Base-by-base conservation (phyloP, 2,329 filamentous ascomycete genomes). In the Thermochaetoides dissita region DNA sequence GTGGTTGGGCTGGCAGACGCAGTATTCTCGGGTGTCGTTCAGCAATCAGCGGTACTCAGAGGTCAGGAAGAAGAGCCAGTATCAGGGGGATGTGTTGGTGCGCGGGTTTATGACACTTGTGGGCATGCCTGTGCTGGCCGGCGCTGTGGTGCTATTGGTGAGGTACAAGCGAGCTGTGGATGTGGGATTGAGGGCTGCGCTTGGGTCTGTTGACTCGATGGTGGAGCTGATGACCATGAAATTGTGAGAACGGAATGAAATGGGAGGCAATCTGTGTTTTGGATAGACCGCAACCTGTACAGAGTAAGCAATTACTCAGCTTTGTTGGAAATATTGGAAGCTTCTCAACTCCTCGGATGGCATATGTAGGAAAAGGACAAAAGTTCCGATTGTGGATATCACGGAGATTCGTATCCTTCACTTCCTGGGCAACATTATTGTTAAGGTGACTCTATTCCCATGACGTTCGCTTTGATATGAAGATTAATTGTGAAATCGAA, bases 1-100 rank as follows among this genome's bases (percentile, higher is more conserved):
- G 0, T 65, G 71, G 28, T 62, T 88, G 9, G 91, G 89, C 0
- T 95, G 89, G 79, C 78, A 81, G 56, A 98, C 91, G 2, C 86
- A 94, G 63, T 98, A 98, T 58, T 79, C 83, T 1, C 74, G 89
- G 12, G 81, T 98, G 7, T 94, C 87, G 51, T 98, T 98, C 59
- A 85, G 85, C 45, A 95, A 94, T 55, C 82, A 94, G 63, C 68
- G 84, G 12, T 98, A 98, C 60, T 84, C 83, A 0, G 81, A 93
- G 46, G 83, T 96, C 3, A 72, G 86, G 31, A 67, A 64, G 34
- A 74, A 72, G 50, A 85, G 81, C 43, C 72, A 81, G 42, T 63
- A 72, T 42, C 87, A 94, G 59, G 78, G 81, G 2, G 65, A 64
- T 47, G 59, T 82, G 6, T 62, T 87, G 30, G 61, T 73, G 37